Conservation (phyloP, 768 basidiomycete genomes). For the Termitomyces sp. region DNA sequence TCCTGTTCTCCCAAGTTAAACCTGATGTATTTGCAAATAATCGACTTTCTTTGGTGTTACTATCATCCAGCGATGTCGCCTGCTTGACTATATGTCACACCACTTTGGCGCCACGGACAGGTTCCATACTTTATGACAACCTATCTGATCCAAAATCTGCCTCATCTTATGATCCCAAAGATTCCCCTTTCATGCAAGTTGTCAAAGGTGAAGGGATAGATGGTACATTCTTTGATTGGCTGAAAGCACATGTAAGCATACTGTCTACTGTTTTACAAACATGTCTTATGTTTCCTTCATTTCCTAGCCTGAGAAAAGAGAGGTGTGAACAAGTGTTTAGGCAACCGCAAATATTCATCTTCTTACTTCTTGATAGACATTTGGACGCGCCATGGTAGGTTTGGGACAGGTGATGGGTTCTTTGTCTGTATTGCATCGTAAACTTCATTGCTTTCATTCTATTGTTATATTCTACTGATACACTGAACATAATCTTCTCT, state of each 20-base stretch:
- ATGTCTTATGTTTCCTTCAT: neutral
- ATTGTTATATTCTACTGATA: neutral
- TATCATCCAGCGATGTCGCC: slow-evolving; percentile 19
- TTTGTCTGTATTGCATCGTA: slow-evolving; percentile 22
- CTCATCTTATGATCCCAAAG: slow-evolving; percentile 7
- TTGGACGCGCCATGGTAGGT: slow-evolving; percentile 28
- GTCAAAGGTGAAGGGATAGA: slow-evolving; percentile 2
- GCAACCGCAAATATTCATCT: neutral
- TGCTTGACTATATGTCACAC: slow-evolving; percentile 16
- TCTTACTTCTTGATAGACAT: slow-evolving; percentile 10
- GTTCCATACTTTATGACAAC: slow-evolving; percentile 6
- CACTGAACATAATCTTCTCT: neutral
- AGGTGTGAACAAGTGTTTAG: neutral
- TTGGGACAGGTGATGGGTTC: slow-evolving; percentile 26
- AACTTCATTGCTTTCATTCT: neutral
- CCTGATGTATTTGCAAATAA: slow-evolving; percentile 36
- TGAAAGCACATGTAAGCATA: neutral
- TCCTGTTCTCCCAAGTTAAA: slow-evolving; percentile 17
- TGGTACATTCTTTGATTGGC: slow-evolving; percentile 5
- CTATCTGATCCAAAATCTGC: slow-evolving; percentile 13
- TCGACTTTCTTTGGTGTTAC: slow-evolving; percentile 28
- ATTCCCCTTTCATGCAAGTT: slow-evolving; percentile 14
- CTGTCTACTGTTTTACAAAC: neutral
- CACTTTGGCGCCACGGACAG: slow-evolving; percentile 1
- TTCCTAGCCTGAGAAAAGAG: slow-evolving; percentile 1